Percentiles rank a stretch among this genome's conserved stretches.
These are phyloP conservation scores for Mimosa bimucronata DNA, from an alignment of 306 rosid genomes.

Conservation along the genomic window DNA sequence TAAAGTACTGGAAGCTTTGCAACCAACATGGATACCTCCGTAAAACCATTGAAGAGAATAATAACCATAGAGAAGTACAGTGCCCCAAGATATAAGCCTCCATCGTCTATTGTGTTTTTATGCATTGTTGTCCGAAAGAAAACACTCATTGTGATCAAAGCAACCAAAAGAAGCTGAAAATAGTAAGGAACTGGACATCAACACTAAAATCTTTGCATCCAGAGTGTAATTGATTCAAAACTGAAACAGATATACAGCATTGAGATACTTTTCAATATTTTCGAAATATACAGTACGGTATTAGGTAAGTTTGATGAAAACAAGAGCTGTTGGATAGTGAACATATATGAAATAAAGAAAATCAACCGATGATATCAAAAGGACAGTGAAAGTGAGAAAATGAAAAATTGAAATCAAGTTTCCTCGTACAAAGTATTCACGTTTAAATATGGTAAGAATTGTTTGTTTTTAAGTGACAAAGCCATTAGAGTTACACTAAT, in stretches of 20 bases:
- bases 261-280: not conserved
- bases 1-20: conserved; percentile 95
- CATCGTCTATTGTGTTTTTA: conserved; percentile 83
- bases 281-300: not conserved
- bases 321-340: not conserved
- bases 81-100: conserved; percentile 88
- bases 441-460: not conserved
- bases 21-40: conserved; percentile 96
- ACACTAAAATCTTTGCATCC: conserved; percentile 19
- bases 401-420: not conserved
- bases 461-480: conserved; percentile 14
- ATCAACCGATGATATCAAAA: conserved; percentile 4
- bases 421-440: not conserved
- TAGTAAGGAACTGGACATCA: conserved; percentile 10
- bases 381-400: not conserved
- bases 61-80: conserved; percentile 96
- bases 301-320: not conserved
- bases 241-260: not conserved
- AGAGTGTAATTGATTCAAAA: conserved; percentile 21
- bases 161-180: conserved; percentile 87
- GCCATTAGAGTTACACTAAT: conserved; percentile 14
- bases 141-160: conserved; percentile 94
- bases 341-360: conserved; percentile 3
- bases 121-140: conserved; percentile 95
- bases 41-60: conserved; percentile 96